Base-by-base conservation (phyloP, 805 yeast genomes). In the Teunomyces lycoperdinae region DNA sequence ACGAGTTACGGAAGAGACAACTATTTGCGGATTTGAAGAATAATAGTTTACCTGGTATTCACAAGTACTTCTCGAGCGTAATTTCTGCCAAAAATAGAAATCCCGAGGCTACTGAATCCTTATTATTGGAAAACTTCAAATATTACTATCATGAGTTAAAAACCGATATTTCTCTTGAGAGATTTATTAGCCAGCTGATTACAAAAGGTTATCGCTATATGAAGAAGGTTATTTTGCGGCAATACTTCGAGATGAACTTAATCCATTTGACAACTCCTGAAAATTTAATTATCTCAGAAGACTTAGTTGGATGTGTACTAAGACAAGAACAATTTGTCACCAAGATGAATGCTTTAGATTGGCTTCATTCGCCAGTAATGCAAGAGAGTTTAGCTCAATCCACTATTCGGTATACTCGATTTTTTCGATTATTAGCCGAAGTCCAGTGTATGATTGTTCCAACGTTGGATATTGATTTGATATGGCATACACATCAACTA, bases 401-500 rank as follows among this genome's bases (percentile, higher is more conserved):
- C 2, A 42, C 43, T 16, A 42, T 43, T 16, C 50, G 68, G 43
- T 64, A 63, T 44, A 10, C 45, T 9, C 50, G 56, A 7, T 63
- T 62, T 39, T 50, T 49, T 40, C 32, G 42, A 7, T 16, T 52
- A 13, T 27, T 52, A 3, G 29, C 51, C n/a, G 34, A 13, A 7
- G 13, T 17, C 13, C 34, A 14, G 4, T 13, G 16, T 9, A 51
- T 45, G 47, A 33, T 54, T n/a, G 61, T 61, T 1, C 67, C 68
- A 1, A 61, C 66, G 3, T 49, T 63, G 35, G 68, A 63, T 40
- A 61, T 63, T 30, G 66, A 63, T 30, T 50, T 63, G 42, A 34
- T 61, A 3, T 62, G 68, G 68, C 64, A 57, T 33, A 63, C 68
- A 4, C 66, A 63, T 42, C 64, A 58, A 34, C 50, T 63, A 20